A percentile compares a stretch with the other conserved stretches of the same genome.
Conservation (phyloP, 805 yeast species). For the Clavispora carvajalis region DNA sequence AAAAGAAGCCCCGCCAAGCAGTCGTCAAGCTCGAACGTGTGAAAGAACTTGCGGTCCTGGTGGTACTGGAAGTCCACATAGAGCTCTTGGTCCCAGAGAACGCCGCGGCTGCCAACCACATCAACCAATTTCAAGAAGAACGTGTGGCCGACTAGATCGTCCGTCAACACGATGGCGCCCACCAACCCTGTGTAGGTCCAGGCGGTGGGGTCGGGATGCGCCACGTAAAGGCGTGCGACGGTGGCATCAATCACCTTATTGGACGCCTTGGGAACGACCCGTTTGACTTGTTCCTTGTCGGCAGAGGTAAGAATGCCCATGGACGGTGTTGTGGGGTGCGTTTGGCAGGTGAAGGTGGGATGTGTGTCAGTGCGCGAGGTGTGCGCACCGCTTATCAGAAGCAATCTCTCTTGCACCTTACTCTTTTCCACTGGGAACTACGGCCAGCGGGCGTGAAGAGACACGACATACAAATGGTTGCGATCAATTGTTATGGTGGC, state of each 20-base stretch:
- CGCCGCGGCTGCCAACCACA: constrained; percentile 75
- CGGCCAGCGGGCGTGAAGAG: too few relatives aligned
- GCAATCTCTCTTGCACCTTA: too few relatives aligned
- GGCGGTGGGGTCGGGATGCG: constrained; percentile 73
- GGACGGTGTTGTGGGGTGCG: neutral
- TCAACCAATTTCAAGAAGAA: constrained; percentile 88
- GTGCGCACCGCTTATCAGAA: neutral
- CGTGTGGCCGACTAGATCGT: constrained; percentile 91
- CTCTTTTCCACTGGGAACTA: too few relatives aligned
- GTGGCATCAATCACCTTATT: constrained; percentile 88
- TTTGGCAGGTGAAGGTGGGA: neutral
- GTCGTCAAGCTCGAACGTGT: constrained; percentile 88
- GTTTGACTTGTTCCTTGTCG: constrained; percentile 85
- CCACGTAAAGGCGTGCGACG: constrained; percentile 82
- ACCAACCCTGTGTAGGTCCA: constrained; percentile 88
- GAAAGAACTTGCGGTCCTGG: constrained; percentile 94
- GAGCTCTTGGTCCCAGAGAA: constrained; percentile 95
- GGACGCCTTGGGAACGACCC: constrained; percentile 82
- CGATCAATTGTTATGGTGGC: too few relatives aligned
- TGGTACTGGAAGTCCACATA: constrained; percentile 83
- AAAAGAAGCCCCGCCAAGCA: constrained; percentile 83
- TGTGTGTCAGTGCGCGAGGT: neutral
- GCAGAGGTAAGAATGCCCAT: constrained; percentile 37
- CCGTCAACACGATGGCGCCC: constrained; percentile 84
- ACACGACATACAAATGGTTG: too few relatives aligned